Evolutionary conservation across 345 rosid species (phyloP).

Genomic region (Populus simonii): DNA sequence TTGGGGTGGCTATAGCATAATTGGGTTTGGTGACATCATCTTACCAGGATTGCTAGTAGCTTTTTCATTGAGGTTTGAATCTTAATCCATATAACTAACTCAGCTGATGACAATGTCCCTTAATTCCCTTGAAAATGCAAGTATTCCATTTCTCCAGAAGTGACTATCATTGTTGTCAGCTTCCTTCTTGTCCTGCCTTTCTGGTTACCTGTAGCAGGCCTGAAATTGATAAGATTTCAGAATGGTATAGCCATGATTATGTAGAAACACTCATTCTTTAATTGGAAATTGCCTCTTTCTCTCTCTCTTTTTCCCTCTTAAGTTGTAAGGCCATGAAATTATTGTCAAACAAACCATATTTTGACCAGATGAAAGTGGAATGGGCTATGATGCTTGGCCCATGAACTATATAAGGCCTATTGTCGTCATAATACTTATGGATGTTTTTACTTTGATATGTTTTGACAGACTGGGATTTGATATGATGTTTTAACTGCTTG

Average conservation of each 20-base stretch:
- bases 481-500: not conserved
- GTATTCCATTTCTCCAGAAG: not conserved
- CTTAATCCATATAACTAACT: constrained; percentile 1
- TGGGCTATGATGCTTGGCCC: not conserved
- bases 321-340: not conserved
- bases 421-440: not conserved
- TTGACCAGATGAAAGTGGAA: not conserved
- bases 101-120: not conserved
- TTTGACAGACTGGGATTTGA: not conserved
- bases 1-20: constrained; percentile 98
- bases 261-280: not conserved
- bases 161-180: not conserved
- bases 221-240: not conserved
- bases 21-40: constrained; percentile 97
- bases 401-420: not conserved
- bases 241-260: not conserved
- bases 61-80: constrained; percentile 73
- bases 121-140: not conserved
- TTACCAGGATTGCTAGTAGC: constrained; percentile 91
- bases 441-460: not conserved
- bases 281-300: not conserved
- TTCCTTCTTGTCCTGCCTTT: not conserved
- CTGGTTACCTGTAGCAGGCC: not conserved
- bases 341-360: not conserved
- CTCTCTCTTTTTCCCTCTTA: not conserved